phyloP scores from a whole-genome alignment of 768 basidiomycete species.

The Agaricus subrufescens region DNA sequence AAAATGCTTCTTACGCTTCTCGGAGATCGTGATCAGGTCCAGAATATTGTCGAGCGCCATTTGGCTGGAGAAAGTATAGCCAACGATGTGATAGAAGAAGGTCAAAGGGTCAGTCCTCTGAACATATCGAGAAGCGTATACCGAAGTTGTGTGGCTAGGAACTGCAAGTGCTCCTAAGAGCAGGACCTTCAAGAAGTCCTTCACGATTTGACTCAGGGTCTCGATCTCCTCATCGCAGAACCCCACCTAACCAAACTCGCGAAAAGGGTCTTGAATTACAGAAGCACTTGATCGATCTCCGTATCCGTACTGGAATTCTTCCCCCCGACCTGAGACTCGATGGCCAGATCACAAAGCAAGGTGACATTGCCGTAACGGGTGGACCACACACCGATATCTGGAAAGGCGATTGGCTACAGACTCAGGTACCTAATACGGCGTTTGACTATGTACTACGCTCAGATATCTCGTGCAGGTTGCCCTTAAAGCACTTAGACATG shows the following conservation, averaged over 20 bases:
- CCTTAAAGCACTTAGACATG: constrained; percentile 46
- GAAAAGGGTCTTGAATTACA: not conserved
- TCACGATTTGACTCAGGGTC: constrained; percentile 7
- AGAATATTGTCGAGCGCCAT: constrained; percentile 34
- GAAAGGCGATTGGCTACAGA: constrained; percentile 48
- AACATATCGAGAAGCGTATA: not conserved
- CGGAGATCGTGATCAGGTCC: constrained; percentile 22
- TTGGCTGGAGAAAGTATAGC: constrained; percentile 35
- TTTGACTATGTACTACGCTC: not conserved
- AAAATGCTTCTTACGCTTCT: constrained; percentile 33
- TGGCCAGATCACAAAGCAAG: constrained; percentile 39
- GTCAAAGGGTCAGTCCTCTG: constrained; percentile 37
- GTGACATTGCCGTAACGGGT: constrained; percentile 40
- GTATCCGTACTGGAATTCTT: constrained; percentile 34
- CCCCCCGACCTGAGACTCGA: constrained; percentile 48
- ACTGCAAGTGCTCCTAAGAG: not conserved
- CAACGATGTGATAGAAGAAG: constrained; percentile 42
- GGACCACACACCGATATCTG: constrained; percentile 54
- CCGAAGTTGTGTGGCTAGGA: not conserved
- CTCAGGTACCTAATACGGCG: constrained; percentile 32
- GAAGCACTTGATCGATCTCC: not conserved
- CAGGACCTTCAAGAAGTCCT: not conserved
- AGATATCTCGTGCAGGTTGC: constrained; percentile 38
- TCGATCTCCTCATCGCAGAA: constrained; percentile 15
- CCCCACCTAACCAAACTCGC: constrained; percentile 30